phyloP scores from a whole-genome alignment of 768 basidiomycete species.

The Postia placenta region DNA sequence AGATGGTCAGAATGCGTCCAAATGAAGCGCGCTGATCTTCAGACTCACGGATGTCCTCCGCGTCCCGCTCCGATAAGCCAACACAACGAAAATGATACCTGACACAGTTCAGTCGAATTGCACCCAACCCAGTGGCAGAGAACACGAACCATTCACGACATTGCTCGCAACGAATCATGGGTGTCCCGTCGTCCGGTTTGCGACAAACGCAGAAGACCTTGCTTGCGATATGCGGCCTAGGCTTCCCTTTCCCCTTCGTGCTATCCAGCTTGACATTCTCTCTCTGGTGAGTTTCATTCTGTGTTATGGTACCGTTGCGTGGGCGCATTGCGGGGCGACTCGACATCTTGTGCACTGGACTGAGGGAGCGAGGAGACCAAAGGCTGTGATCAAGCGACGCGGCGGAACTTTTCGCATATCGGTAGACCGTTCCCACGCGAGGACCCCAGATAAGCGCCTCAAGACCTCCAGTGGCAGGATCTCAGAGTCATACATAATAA shows the following conservation, averaged over 20 bases:
- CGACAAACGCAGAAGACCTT: slow-evolving; percentile 50
- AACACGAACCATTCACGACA: slow-evolving; percentile 65
- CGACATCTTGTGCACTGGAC: slow-evolving; percentile 7
- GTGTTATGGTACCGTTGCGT: neutral
- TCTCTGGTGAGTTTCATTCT: slow-evolving; percentile 9
- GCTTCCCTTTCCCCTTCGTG: slow-evolving; percentile 12
- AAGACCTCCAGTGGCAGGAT: too few relatives aligned
- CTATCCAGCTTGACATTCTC: slow-evolving; percentile 17
- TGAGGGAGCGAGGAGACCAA: neutral
- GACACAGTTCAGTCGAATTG: neutral
- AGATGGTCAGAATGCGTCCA: neutral
- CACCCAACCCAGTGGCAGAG: neutral
- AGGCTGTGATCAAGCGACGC: too few relatives aligned
- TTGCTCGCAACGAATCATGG: slow-evolving; percentile 71
- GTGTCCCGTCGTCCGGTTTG: slow-evolving; percentile 67
- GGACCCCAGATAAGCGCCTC: too few relatives aligned
- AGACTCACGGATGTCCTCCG: slow-evolving; percentile 73
- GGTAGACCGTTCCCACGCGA: too few relatives aligned
- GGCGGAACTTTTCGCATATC: too few relatives aligned
- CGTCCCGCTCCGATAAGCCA: slow-evolving; percentile 51
- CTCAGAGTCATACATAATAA: too few relatives aligned
- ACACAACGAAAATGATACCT: slow-evolving; percentile 89
- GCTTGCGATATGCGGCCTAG: slow-evolving; percentile 8
- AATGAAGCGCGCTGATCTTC: neutral
- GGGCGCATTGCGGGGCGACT: slow-evolving; percentile 10